Base-by-base conservation (phyloP, 2,329 filamentous ascomycete species). In the Claviceps spartinae region DNA sequence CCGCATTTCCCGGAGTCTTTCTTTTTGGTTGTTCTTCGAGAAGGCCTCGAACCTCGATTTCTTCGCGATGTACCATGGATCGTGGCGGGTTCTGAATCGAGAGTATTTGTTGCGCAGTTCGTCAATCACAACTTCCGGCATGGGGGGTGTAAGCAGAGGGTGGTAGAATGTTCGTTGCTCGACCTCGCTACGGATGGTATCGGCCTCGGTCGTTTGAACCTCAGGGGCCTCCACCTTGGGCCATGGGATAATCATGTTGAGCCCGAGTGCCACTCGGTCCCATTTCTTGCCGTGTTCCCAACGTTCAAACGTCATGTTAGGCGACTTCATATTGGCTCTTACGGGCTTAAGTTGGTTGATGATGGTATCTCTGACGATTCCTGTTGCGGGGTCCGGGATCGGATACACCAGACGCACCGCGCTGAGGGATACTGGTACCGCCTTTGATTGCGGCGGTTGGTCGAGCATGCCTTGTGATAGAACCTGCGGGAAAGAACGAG, bases 91-190 rank as follows among this genome's bases (percentile, higher is more conserved):
- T 62, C 89, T 77, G 79, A 90, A 93, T 61, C 78, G 81, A 59
- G 83, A 86, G 76, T 83, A 95, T 65, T 82, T 85, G 72, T 86
- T 85, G 63, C 89, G 78, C 63, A 97, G 74, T 73, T 97, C 91
- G 65, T 95, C 83, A 58, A 95, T 77, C 40, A 96, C 78, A n/a
- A 69, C 71, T 34, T 74, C 69, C 5, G 91, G 89, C 77, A 95
- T 88, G 14, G 91, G 91, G 26, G 86, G 77, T 16, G 77, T 73
- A 30, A 89, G 72, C 24, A 97, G 74, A 38, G 81, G 86, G n/a
- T 90, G 89, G 51, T 83, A 74, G 65, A 86, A 95, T 1, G 86
- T 87, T 61, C 73, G 75, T 56, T 81, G 76, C 62, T 95, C 87
- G 53, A 88, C 85, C 52, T 83, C 77, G 64, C 85, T 80, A 57